These are phyloP conservation scores for Fermentozyma sake DNA, from an alignment of 1,139 yeast species.

Conservation along the genomic window DNA sequence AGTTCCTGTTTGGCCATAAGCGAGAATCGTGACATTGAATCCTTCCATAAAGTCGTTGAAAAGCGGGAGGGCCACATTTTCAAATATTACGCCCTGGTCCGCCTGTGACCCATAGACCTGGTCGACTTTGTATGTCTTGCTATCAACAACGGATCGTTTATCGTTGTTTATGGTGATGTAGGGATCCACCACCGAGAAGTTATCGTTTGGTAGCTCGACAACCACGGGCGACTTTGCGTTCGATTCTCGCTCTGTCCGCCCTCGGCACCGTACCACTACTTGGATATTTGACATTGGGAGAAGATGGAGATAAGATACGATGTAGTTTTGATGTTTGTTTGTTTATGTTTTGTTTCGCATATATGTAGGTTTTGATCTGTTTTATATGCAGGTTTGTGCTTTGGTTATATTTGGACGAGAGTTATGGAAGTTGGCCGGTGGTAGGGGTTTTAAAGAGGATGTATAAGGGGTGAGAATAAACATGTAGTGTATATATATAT, in stretches of 20 bases:
- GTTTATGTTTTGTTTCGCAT: slow-evolving; percentile 1
- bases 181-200: slow-evolving; percentile 32
- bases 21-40: slow-evolving; percentile 74
- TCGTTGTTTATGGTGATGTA: slow-evolving; percentile 37
- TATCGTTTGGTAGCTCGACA: slow-evolving; percentile 54
- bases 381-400: slow-evolving; percentile 2
- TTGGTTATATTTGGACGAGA: too few relatives aligned
- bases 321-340: slow-evolving; percentile 3
- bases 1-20: slow-evolving; percentile 89
- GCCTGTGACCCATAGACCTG: slow-evolving; percentile 71
- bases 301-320: too few relatives aligned
- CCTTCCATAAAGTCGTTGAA: slow-evolving; percentile 65
- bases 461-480: too few relatives aligned
- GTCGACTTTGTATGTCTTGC: slow-evolving; percentile 63
- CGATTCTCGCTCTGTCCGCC: slow-evolving; percentile 69
- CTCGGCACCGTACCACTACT: slow-evolving; percentile 88
- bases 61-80: slow-evolving; percentile 60
- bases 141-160: slow-evolving; percentile 10
- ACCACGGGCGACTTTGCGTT: slow-evolving; percentile 70
- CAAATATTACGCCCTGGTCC: slow-evolving; percentile 55
- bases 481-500: too few relatives aligned
- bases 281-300: slow-evolving; percentile 50
- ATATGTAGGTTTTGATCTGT: neutral
- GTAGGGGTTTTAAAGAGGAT: too few relatives aligned
- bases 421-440: too few relatives aligned